Percentiles rank a stretch among this genome's conserved stretches.
phyloP scores from a whole-genome alignment of 768 basidiomycete genomes.

The Boletales sp. region DNA sequence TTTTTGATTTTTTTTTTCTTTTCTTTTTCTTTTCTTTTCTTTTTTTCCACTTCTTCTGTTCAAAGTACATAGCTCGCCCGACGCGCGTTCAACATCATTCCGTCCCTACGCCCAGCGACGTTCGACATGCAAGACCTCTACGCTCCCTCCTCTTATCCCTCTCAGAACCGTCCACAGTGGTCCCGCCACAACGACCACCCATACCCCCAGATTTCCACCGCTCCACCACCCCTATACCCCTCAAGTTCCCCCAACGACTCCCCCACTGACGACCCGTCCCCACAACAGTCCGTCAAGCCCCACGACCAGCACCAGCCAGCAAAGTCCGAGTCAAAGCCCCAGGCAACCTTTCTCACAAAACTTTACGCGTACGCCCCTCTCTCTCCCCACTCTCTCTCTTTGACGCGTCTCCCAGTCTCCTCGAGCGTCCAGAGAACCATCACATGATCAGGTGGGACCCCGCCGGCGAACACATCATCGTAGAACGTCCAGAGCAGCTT shows the following conservation, averaged over 20 bases:
- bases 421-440: constrained; percentile 89
- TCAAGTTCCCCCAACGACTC: constrained; percentile 38
- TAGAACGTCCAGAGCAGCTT: constrained; percentile 89
- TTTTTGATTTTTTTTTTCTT: constrained; percentile 23
- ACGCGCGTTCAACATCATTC: constrained; percentile 32
- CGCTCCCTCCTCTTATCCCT: constrained; percentile 38
- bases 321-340: constrained; percentile 77
- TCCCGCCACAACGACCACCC: constrained; percentile 31
- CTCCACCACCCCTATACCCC: constrained; percentile 30
- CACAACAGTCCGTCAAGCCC: constrained; percentile 27
- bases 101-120: constrained; percentile 39
- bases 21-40: constrained; percentile 22
- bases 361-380: constrained; percentile 78
- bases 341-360: constrained; percentile 96
- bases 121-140: constrained; percentile 48
- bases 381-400: constrained; percentile 10
- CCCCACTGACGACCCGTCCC: constrained; percentile 48
- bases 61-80: constrained; percentile 30
- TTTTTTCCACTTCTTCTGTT: constrained; percentile 20
- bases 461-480: constrained; percentile 91
- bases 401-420: constrained; percentile 50
- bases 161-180: constrained; percentile 41
- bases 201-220: constrained; percentile 33
- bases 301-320: constrained; percentile 45
- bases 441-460: constrained; percentile 98